Conservation (phyloP, 805 yeast genomes). For the Saturnispora kantuleensis region DNA sequence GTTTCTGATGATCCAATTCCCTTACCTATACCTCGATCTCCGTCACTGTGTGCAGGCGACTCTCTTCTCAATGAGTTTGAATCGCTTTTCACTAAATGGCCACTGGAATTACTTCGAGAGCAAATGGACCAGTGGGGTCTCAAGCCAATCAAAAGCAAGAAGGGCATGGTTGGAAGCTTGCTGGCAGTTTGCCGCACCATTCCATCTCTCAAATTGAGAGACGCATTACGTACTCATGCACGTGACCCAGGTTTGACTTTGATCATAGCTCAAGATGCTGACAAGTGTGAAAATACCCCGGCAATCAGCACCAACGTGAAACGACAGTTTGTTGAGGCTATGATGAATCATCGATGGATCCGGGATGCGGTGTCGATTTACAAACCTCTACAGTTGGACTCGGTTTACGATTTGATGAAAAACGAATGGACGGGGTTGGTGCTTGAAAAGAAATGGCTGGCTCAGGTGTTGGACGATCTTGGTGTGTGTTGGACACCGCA, state of each 20-base stretch:
- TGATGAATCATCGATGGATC: slow-evolving; percentile 13
- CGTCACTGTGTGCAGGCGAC: neutral
- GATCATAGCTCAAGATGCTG: slow-evolving; percentile 3
- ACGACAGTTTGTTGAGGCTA: slow-evolving; percentile 12
- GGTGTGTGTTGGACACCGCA: slow-evolving; percentile 21
- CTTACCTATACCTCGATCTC: no score
- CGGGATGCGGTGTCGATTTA: slow-evolving; percentile 16
- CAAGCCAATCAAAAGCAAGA: slow-evolving; percentile 23
- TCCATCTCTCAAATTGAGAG: slow-evolving; percentile 3
- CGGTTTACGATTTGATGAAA: slow-evolving; percentile 12
- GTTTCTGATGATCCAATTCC: no score
- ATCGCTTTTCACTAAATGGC: slow-evolving; percentile 10
- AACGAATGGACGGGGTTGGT: slow-evolving; percentile 12
- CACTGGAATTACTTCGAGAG: slow-evolving; percentile 9
- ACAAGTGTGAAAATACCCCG: slow-evolving; percentile 1
- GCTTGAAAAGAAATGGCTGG: slow-evolving; percentile 15
- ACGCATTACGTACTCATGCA: slow-evolving; percentile 1
- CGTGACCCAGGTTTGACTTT: slow-evolving; percentile 6
- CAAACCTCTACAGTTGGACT: slow-evolving; percentile 19
- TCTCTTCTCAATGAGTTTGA: neutral
- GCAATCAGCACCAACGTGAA: slow-evolving; percentile 11
- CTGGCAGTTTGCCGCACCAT: slow-evolving; percentile 15
- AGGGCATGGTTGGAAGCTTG: slow-evolving; percentile 9
- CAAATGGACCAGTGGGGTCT: slow-evolving; percentile 30
- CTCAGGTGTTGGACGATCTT: slow-evolving; percentile 21